phyloP scores from a whole-genome alignment of 768 basidiomycete species.

The Mycena galopus region DNA sequence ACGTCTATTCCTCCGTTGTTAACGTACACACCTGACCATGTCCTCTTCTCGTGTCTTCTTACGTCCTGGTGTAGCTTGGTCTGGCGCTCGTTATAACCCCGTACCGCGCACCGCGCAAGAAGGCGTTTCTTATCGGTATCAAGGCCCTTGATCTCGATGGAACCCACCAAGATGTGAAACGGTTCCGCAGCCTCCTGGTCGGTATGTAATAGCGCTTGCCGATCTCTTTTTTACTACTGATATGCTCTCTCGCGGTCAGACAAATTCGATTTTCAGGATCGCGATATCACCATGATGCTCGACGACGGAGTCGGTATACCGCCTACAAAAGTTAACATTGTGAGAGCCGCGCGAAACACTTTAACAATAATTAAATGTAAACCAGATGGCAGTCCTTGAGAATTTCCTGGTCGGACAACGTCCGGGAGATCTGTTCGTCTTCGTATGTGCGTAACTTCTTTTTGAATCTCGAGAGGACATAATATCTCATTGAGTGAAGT shows the following conservation, averaged over 20 bases:
- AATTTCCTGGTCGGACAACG: neutral
- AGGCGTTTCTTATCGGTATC: slow-evolving; percentile 1
- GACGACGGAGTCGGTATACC: slow-evolving; percentile 1
- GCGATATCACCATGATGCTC: slow-evolving; percentile 4
- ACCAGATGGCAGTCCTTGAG: neutral
- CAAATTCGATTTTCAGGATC: neutral
- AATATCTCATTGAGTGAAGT: neutral
- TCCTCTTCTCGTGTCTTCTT: no score
- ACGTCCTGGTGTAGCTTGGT: neutral
- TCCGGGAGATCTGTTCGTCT: slow-evolving; percentile 16
- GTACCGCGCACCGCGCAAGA: neutral
- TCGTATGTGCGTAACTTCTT: slow-evolving; percentile 2
- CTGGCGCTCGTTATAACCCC: neutral
- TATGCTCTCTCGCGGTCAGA: neutral
- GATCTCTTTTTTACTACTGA: neutral
- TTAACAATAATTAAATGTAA: neutral
- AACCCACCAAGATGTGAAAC: neutral
- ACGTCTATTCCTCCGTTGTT: no score
- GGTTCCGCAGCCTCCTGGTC: neutral
- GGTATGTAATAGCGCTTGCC: neutral
- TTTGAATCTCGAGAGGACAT: neutral
- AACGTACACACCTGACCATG: no score
- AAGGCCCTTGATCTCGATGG: neutral
- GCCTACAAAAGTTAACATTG: slow-evolving; percentile 7
- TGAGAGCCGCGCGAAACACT: neutral